Conservation (phyloP, 805 yeast species). For the Pichia scutulata region DNA sequence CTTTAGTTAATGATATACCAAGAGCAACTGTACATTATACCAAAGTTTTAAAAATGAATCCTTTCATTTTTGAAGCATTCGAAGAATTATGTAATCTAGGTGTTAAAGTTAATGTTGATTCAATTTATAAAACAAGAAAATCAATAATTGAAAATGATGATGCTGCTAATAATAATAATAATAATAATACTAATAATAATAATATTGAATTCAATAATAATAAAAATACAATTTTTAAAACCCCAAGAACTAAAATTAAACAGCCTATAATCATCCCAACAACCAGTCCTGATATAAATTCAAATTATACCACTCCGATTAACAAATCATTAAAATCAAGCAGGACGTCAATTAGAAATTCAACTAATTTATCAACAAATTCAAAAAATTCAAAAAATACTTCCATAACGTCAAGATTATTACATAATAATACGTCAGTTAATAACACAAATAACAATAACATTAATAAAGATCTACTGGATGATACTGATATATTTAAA, state of each 20-base stretch:
- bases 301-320: constrained; percentile 18
- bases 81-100: constrained; percentile 68
- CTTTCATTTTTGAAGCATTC: constrained; percentile 81
- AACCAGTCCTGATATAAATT: constrained; percentile 20
- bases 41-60: constrained; percentile 64
- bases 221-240: constrained; percentile 11
- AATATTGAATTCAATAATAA: not conserved
- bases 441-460: not conserved
- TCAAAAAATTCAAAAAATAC: constrained; percentile 15
- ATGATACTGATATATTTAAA: constrained; percentile 6
- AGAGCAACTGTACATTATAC: constrained; percentile 63
- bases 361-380: constrained; percentile 5
- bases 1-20: constrained; percentile 48
- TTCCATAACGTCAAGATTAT: constrained; percentile 25
- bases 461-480: constrained; percentile 7
- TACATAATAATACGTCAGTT: constrained; percentile 1
- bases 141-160: constrained; percentile 1
- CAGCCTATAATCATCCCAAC: constrained; percentile 9
- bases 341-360: constrained; percentile 14
- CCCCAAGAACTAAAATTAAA: constrained; percentile 12
- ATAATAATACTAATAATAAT: not conserved
- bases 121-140: constrained; percentile 35
- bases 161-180: constrained; percentile 9
- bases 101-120: constrained; percentile 54
- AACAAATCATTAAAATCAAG: constrained; percentile 15